phyloP scores from a whole-genome alignment of 2,329 filamentous ascomycete species.

The Rhinocladiella similis region DNA sequence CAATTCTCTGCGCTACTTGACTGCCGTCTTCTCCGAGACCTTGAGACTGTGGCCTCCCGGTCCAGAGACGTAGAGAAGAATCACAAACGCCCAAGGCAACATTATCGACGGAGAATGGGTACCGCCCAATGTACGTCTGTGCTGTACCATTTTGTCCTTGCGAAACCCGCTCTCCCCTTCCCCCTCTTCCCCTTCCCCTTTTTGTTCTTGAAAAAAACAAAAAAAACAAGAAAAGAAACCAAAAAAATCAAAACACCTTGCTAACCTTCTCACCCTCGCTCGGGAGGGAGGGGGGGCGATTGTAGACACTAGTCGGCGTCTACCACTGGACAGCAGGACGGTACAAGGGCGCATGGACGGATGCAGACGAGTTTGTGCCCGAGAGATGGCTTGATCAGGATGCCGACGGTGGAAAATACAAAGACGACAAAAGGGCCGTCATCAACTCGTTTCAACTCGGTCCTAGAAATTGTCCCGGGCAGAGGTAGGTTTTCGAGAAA shows the following conservation, averaged over 20 bases:
- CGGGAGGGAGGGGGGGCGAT: no score
- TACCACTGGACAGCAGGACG: conserved; percentile 18
- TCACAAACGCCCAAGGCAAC: conserved; percentile 14
- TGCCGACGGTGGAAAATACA: conserved; percentile 18
- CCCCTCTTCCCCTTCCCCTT: no score
- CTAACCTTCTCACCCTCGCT: no score
- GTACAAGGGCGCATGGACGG: conserved; percentile 17
- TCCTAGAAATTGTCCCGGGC: conserved; percentile 34
- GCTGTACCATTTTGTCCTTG: no score
- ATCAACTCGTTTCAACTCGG: conserved; percentile 38
- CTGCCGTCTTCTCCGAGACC: conserved; percentile 20
- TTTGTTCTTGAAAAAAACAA: no score
- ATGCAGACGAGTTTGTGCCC: conserved; percentile 22
- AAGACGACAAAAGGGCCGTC: conserved; percentile 29
- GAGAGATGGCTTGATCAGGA: conserved; percentile 21
- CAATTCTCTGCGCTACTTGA: conserved; percentile 15
- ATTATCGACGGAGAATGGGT: conserved; percentile 22
- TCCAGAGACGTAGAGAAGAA: conserved; percentile 15
- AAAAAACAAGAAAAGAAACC: no score
- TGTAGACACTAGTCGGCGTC: conserved; percentile 14
- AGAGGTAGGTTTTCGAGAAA: neutral
- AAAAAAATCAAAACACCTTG: no score
- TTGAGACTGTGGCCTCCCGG: conserved; percentile 28
- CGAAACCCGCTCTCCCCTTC: no score
- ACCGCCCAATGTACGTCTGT: conserved; percentile 16